Conservation (phyloP, 192 early-diverging fungal species). For the Rhizophagus sp. region DNA sequence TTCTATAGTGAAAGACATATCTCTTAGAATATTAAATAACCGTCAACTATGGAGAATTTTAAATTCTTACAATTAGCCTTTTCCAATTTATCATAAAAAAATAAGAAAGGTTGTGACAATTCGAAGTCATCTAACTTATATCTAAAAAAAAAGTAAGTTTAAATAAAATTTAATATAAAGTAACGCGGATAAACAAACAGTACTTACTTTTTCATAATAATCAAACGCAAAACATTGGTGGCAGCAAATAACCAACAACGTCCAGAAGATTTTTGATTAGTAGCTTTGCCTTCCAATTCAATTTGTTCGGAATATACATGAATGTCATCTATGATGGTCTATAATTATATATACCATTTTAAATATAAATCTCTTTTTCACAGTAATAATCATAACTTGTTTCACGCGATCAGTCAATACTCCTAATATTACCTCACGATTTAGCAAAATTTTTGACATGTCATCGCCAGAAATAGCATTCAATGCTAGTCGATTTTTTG, state of each 20-base stretch:
- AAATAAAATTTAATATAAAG: neutral
- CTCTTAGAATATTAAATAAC: too few relatives aligned
- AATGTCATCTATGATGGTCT: constrained; percentile 50
- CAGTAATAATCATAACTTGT: too few relatives aligned
- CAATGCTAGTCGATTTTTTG: constrained; percentile 69
- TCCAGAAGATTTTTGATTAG: constrained; percentile 75
- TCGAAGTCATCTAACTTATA: constrained; percentile 80
- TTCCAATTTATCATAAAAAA: constrained; percentile 79
- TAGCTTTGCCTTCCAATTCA: constrained; percentile 52
- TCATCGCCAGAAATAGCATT: constrained; percentile 65
- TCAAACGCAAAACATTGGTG: constrained; percentile 68
- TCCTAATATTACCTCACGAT: constrained; percentile 44
- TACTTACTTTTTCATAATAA: constrained; percentile 61
- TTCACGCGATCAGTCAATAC: constrained; percentile 30
- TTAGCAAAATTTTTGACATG: constrained; percentile 57
- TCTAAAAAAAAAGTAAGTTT: constrained; percentile 18
- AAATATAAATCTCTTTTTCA: too few relatives aligned
- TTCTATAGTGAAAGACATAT: too few relatives aligned
- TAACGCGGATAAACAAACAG: neutral
- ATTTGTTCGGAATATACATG: constrained; percentile 62
- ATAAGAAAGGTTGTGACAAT: constrained; percentile 75
- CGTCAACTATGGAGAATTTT: too few relatives aligned
- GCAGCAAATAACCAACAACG: constrained; percentile 87
- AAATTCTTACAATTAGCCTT: constrained; percentile 68
- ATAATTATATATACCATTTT: neutral